A percentile compares a stretch with the other conserved stretches of the same genome.
phyloP scores from a whole-genome alignment of 192 early-diverging fungal species.

The Coemansia sp. region DNA sequence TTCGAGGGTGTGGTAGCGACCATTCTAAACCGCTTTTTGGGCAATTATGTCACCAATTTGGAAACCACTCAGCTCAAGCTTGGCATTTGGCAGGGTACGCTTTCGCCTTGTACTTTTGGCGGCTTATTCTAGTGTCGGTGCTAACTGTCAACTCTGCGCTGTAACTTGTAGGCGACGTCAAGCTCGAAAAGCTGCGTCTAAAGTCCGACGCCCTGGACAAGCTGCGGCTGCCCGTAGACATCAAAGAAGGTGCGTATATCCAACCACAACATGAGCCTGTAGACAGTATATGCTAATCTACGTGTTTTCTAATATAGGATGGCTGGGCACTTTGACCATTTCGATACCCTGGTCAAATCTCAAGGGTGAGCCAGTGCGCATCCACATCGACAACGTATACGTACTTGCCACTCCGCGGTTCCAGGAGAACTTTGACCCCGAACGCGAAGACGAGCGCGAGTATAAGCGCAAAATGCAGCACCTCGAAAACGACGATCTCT shows the following conservation, averaged over 20 bases:
- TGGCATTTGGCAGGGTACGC: constrained; percentile 89
- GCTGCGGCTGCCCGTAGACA: constrained; percentile 91
- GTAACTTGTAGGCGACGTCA: constrained; percentile 80
- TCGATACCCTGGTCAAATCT: constrained; percentile 98
- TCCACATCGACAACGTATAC: constrained; percentile 86
- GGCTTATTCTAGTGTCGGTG: too few relatives aligned
- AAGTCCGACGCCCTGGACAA: constrained; percentile 90
- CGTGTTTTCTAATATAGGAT: constrained; percentile 57
- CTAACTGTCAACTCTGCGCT: not conserved
- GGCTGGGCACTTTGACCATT: constrained; percentile 87
- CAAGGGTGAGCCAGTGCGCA: constrained; percentile 88
- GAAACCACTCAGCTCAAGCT: constrained; percentile 93
- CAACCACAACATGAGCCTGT: not conserved
- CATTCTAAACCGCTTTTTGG: constrained; percentile 81
- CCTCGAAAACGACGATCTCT: constrained; percentile 61
- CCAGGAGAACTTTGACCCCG: constrained; percentile 77
- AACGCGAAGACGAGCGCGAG: constrained; percentile 73
- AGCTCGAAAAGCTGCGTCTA: constrained; percentile 84
- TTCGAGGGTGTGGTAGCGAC: constrained; percentile 76
- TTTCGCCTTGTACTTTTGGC: too few relatives aligned
- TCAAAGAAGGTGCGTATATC: constrained; percentile 61
- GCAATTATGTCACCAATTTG: constrained; percentile 93
- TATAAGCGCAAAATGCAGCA: constrained; percentile 80
- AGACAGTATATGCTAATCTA: not conserved
- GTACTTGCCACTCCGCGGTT: constrained; percentile 83